Base-by-base conservation (phyloP, 1,139 yeast species). In the Protomyces inouyei region DNA sequence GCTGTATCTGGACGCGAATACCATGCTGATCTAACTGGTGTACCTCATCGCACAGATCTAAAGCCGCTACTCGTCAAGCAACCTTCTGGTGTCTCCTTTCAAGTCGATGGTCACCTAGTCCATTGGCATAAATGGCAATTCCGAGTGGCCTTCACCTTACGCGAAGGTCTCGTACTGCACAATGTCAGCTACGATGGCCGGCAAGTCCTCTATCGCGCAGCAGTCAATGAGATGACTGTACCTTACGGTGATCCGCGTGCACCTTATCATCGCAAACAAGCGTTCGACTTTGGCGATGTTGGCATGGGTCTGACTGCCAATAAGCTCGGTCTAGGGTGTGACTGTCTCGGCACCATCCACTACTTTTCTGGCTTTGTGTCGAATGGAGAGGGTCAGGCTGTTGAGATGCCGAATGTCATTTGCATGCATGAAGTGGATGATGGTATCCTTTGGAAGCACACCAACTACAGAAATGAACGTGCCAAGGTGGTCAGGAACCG, bases 351-450 rank as follows among this genome's bases (percentile, higher is more conserved):
- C 72, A 90, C 84, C 57, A 87, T 87, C 70, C 90, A 87, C 73
- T 87, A 87, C 77, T 74, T 87, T 76, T 91, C 87, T 75, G 91
- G 88, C 36, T 85, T 83, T 75, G 85, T 86, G 72, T 80, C 85
- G 55, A 84, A 83, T 74, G 82, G 83, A 73, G 75, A 78, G 14
- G 95, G 95, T 72, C 84, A 82, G 40, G 84, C 91, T 64, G 77
- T 85, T 69, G 85, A 90, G 40, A 80, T 86, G 67, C 85, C 84
- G 75, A 86, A 87, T 71, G 92, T 92, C 28, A 81, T 87, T 68
- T 87, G 95, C 76, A 85, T 87, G 72, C 95, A 87, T 74, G 95
- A 87, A 78, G 91, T 87, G 76, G 95, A 87, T 72, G 90, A 86
- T 71, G 93, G 93, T 46, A 75, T 87, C 68, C 77, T 87, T 70